Evolutionary conservation across 352 stramenopile genomes (phyloP).

Genomic region (Peronospora destructor): DNA sequence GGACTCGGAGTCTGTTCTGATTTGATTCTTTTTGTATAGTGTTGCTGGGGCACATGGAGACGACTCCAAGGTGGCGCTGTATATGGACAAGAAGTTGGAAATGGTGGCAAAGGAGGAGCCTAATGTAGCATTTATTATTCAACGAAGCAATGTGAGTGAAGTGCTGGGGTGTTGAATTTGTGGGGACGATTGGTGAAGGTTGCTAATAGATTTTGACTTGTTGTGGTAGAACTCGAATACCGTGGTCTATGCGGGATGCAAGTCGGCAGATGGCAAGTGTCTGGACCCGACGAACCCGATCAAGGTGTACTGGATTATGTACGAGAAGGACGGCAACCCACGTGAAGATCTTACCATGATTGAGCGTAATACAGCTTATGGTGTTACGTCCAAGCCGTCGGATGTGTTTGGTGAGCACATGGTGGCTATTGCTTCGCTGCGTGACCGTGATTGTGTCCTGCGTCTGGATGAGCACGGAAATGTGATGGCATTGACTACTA

Average conservation of each 20-base stretch:
- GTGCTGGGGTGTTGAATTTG: neutral
- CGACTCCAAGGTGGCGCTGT: conserved; percentile 27
- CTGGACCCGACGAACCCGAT: conserved; percentile 60
- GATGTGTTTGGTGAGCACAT: conserved; percentile 38
- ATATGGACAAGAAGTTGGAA: conserved; percentile 58
- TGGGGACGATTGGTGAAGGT: neutral
- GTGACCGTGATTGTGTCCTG: conserved; percentile 58
- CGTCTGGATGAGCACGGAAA: conserved; percentile 50
- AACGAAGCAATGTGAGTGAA: conserved; percentile 68
- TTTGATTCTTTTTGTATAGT: no score
- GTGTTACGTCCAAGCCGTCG: conserved; percentile 39
- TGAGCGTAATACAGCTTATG: conserved; percentile 78
- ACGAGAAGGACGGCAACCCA: conserved; percentile 61
- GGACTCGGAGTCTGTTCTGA: neutral
- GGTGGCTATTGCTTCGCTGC: conserved; percentile 52
- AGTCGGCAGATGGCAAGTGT: conserved; percentile 33
- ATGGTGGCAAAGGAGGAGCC: conserved; percentile 67
- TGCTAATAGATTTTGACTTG: neutral
- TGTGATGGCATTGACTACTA: conserved; percentile 59
- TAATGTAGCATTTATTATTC: conserved; percentile 81
- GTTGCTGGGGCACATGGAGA: conserved; percentile 6
- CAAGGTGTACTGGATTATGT: conserved; percentile 84
- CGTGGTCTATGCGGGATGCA: conserved; percentile 65
- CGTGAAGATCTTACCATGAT: conserved; percentile 82
- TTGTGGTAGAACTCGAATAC: conserved; percentile 70